Percentiles rank a stretch among this genome's conserved stretches.
These are phyloP conservation scores for Venturia carpophila DNA, from an alignment of 2,329 filamentous ascomycete species.

Conservation along the genomic window DNA sequence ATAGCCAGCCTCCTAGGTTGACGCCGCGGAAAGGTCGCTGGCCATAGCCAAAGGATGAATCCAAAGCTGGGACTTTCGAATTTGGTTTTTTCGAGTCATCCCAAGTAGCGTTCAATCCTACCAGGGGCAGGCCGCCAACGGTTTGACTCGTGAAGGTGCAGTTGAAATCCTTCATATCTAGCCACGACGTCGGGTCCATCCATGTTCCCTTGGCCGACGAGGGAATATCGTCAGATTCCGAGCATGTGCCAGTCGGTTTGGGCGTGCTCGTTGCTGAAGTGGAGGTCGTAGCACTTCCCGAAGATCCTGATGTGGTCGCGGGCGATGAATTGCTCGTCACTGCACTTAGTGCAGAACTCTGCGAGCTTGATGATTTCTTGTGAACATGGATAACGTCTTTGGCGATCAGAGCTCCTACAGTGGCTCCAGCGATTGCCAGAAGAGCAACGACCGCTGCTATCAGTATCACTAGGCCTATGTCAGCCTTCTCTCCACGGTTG, in stretches of 20 bases:
- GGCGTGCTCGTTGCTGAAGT: constrained; percentile 10
- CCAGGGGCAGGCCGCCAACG: constrained; percentile 77
- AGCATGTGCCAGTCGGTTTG: not conserved
- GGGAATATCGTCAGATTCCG: constrained; percentile 33
- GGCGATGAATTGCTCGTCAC: not conserved
- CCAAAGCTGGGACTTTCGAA: constrained; percentile 66
- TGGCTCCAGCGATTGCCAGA: constrained; percentile 22
- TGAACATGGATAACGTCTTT: constrained; percentile 5
- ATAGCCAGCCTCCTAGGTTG: constrained; percentile 90
- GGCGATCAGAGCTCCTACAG: constrained; percentile 35
- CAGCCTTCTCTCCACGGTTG: not conserved
- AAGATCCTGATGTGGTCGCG: not conserved
- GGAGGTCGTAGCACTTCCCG: not conserved
- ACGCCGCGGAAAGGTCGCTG: constrained; percentile 76
- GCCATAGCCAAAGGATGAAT: constrained; percentile 60
- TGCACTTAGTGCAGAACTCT: not conserved
- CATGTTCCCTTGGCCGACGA: constrained; percentile 62
- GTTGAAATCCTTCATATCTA: constrained; percentile 84
- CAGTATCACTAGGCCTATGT: not conserved
- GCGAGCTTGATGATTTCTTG: not conserved
- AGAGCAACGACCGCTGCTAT: not conserved
- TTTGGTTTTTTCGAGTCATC: constrained; percentile 77
- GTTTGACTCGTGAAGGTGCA: constrained; percentile 80
- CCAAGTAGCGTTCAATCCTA: constrained; percentile 79
- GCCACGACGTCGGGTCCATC: constrained; percentile 87